phyloP scores from a whole-genome alignment of 352 stramenopile species.

The Pythium volutum region DNA sequence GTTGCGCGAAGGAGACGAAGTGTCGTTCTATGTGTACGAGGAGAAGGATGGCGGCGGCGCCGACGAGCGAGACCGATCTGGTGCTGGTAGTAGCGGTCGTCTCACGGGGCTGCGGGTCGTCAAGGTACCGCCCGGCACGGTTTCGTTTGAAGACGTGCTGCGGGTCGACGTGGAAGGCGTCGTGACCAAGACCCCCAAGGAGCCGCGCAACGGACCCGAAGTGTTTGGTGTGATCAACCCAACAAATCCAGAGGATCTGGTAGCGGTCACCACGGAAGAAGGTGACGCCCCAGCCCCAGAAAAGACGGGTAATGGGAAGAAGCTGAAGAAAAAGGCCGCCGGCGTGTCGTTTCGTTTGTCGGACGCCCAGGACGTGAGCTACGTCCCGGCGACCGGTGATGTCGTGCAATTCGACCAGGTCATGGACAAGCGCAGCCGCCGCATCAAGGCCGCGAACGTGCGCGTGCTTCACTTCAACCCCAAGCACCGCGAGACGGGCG shows the following conservation, averaged over 20 bases:
- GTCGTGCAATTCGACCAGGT: constrained; percentile 67
- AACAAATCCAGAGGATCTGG: constrained; percentile 9
- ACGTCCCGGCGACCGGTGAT: constrained; percentile 56
- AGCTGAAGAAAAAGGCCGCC: constrained; percentile 41
- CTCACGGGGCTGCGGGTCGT: constrained; percentile 70
- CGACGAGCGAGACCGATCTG: background rate
- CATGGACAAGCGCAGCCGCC: constrained; percentile 61
- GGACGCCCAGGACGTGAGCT: constrained; percentile 64
- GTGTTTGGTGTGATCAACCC: constrained; percentile 56
- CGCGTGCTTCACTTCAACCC: constrained; percentile 57
- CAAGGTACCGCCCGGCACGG: constrained; percentile 47
- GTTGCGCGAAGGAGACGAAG: constrained; percentile 63
- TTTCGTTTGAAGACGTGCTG: constrained; percentile 66
- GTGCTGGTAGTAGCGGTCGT: constrained; percentile 12
- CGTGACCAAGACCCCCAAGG: constrained; percentile 61
- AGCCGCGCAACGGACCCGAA: constrained; percentile 57
- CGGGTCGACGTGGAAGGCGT: constrained; percentile 52
- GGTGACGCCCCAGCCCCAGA: constrained; percentile 17
- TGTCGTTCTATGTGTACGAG: constrained; percentile 79
- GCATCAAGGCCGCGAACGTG: constrained; percentile 59
- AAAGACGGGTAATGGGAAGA: constrained; percentile 12
- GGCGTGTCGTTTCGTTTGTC: constrained; percentile 50
- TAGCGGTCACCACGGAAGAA: background rate
- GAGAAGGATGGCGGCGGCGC: constrained; percentile 51
- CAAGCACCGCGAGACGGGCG: constrained; percentile 62